Percentiles rank a stretch among this genome's conserved stretches.
Conservation (phyloP, 2,329 filamentous ascomycete genomes). For the Arthrinium phaeospermum region DNA sequence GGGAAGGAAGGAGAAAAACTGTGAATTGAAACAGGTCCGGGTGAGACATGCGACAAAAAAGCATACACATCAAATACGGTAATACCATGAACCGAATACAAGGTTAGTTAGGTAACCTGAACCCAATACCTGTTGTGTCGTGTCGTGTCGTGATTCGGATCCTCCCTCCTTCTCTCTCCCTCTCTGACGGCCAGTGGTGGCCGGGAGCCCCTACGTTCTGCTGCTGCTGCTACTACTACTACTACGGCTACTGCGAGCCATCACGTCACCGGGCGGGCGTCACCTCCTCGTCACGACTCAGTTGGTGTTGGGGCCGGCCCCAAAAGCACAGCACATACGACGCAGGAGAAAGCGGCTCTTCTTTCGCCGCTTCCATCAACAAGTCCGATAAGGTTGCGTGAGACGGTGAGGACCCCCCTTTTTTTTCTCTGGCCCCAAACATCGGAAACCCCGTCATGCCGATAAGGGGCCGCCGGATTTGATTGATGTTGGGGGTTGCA, state of each 20-base stretch:
- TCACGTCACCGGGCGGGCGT: slow-evolving; percentile 7
- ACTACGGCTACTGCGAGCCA: neutral
- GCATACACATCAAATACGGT: neutral
- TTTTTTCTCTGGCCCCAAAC: slow-evolving; percentile 16
- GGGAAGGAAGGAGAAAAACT: neutral
- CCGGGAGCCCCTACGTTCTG: too few species aligned
- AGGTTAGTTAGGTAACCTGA: slow-evolving; percentile 2
- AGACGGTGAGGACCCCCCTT: slow-evolving; percentile 13
- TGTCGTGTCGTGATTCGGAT: slow-evolving; percentile 15
- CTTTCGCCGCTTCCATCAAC: neutral
- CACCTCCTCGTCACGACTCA: slow-evolving; percentile 15
- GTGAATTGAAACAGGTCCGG: slow-evolving; percentile 6
- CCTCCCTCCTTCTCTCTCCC: neutral
- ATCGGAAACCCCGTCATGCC: slow-evolving; percentile 5
- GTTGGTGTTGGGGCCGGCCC: neutral
- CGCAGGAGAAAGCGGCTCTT: neutral
- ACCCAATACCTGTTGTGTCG: slow-evolving; percentile 4
- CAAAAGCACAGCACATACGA: neutral
- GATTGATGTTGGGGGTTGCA: slow-evolving; percentile 5
- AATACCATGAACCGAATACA: slow-evolving; percentile 3
- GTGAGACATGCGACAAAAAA: slow-evolving; percentile 12
- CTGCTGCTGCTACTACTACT: neutral
- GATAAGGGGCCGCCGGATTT: slow-evolving; percentile 7
- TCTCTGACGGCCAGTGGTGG: neutral
- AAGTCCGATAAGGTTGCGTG: slow-evolving; percentile 9